Evolutionary conservation across 1,139 yeast genomes (phyloP).

Genomic region (Hansenula sp.): DNA sequence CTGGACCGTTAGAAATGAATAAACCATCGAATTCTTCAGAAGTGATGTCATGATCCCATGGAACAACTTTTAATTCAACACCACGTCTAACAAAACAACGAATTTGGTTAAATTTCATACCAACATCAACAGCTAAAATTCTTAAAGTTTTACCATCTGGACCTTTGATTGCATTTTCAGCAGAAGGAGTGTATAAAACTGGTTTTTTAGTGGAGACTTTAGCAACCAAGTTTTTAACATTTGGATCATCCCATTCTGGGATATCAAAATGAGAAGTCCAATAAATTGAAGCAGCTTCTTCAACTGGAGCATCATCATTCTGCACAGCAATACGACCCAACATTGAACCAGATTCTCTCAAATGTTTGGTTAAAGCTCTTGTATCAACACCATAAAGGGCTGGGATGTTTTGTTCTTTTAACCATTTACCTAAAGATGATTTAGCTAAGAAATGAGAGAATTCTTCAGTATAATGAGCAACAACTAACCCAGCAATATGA

Average conservation of each 20-base stretch:
- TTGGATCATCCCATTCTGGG: constrained; percentile 94
- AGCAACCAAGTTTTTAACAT: constrained; percentile 85
- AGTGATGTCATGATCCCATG: constrained; percentile 88
- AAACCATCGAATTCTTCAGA: constrained; percentile 85
- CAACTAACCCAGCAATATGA: constrained; percentile 96
- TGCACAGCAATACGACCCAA: constrained; percentile 78
- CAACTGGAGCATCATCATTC: constrained; percentile 37
- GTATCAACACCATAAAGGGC: constrained; percentile 98
- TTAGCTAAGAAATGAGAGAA: constrained; percentile 91
- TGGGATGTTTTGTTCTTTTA: constrained; percentile 85
- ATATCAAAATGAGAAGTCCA: constrained; percentile 68
- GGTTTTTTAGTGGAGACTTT: constrained; percentile 81
- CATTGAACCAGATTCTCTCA: constrained; percentile 90
- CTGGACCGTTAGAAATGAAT: constrained; percentile 97
- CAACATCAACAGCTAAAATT: constrained; percentile 91
- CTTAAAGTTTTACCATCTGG: constrained; percentile 74
- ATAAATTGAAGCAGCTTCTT: constrained; percentile 34
- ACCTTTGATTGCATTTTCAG: constrained; percentile 49
- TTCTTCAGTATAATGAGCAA: constrained; percentile 95
- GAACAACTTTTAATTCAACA: constrained; percentile 92
- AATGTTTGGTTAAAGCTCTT: constrained; percentile 86
- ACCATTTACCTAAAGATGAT: constrained; percentile 92
- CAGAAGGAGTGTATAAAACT: constrained; percentile 60
- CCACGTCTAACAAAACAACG: constrained; percentile 96
- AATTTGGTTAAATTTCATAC: constrained; percentile 97